These are phyloP conservation scores for Syzygium aromaticum DNA, from an alignment of 345 rosid genomes.

Conservation along the genomic window DNA sequence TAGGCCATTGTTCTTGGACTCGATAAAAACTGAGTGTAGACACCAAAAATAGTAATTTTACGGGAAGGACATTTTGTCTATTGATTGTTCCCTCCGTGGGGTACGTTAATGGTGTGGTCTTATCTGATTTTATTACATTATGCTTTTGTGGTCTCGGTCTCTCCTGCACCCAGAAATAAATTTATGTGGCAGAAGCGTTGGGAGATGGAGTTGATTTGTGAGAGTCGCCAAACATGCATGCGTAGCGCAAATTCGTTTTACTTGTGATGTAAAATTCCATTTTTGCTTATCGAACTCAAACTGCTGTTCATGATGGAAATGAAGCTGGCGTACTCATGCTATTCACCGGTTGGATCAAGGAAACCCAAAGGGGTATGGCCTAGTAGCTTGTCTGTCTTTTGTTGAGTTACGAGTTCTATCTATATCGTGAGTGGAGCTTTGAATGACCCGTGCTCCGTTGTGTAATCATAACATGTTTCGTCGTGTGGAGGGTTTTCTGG, in stretches of 20 bases:
- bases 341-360: neutral
- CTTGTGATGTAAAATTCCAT: neutral
- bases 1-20: neutral
- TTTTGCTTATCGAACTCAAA: neutral
- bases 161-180: neutral
- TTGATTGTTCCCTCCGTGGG: neutral
- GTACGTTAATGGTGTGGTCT: neutral
- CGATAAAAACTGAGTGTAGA: neutral
- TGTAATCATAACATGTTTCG: neutral
- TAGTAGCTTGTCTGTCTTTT: neutral
- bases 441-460: neutral
- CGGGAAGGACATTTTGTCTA: neutral
- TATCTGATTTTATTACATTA: neutral
- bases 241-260: neutral
- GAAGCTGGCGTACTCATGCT: neutral
- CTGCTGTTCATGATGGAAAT: neutral
- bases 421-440: neutral
- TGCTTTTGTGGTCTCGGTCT: neutral
- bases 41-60: neutral
- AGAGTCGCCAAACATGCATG: neutral
- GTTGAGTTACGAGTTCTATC: neutral
- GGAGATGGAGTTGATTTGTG: neutral
- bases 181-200: neutral
- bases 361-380: neutral
- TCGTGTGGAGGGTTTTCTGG: neutral